phyloP scores from a whole-genome alignment of 495 filamentous ascomycete genomes.

The Penicillium maclennaniae region DNA sequence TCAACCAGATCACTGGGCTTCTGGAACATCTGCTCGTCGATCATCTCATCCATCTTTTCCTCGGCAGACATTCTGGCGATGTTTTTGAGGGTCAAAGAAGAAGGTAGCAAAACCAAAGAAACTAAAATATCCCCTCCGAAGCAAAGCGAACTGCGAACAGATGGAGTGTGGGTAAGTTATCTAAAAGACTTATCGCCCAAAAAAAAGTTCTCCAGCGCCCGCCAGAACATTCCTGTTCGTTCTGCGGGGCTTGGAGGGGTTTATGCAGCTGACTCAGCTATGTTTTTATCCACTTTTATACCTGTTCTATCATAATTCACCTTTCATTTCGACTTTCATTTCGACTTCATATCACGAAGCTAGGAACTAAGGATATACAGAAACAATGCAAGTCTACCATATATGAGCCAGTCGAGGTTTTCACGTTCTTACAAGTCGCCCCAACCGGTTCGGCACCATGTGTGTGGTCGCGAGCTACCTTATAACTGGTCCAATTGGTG shows the following conservation, averaged over 20 bases:
- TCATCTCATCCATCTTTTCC: conserved; percentile 17
- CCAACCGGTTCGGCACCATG: no score
- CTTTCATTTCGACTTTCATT: no score
- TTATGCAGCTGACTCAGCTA: conserved; percentile 12
- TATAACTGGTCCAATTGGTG: no score
- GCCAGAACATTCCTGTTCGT: conserved; percentile 40
- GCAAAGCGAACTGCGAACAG: background rate
- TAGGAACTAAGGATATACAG: no score
- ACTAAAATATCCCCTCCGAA: background rate
- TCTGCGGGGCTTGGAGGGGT: conserved; percentile 35
- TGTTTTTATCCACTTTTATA: background rate
- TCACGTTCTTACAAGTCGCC: no score
- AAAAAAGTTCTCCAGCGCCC: conserved; percentile 23
- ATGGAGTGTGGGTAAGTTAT: conserved; percentile 1
- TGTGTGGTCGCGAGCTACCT: no score
- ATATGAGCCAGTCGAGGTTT: no score
- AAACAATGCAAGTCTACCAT: no score
- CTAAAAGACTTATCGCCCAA: conserved; percentile 17
- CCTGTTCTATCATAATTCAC: no score
- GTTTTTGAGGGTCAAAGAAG: background rate
- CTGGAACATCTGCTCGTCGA: conserved; percentile 37
- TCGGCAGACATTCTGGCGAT: conserved; percentile 33
- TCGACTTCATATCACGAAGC: no score
- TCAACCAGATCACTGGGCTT: conserved; percentile 44
- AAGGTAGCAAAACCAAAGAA: background rate